Evolutionary conservation across 441 rosid genomes (phyloP).

Genomic region (Adansonia gregorii): DNA sequence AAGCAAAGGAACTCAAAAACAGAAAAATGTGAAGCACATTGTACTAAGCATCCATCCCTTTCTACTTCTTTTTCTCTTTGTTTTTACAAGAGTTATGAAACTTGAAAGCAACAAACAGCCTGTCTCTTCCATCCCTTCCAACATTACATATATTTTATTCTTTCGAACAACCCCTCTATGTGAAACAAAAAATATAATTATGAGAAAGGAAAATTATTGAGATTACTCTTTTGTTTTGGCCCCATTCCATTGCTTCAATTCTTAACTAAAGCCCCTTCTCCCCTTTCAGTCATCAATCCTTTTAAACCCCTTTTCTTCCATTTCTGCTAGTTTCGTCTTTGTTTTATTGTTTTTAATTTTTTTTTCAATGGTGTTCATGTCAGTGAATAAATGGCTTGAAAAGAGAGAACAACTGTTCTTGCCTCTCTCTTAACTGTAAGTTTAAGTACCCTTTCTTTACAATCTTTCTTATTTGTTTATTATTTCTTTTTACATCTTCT

Average conservation of each 20-base stretch:
- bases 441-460: conserved; percentile 36
- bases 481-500: conserved; percentile 24
- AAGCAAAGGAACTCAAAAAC: conserved; percentile 17
- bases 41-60: conserved; percentile 39
- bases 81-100: conserved; percentile 21
- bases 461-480: conserved; percentile 33
- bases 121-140: conserved; percentile 39
- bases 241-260: not conserved
- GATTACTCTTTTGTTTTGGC: not conserved
- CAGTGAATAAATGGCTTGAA: conserved; percentile 50
- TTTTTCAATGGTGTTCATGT: conserved; percentile 46
- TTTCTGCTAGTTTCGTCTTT: conserved; percentile 25
- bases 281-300: conserved; percentile 25
- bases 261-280: conserved; percentile 19
- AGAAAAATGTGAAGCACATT: conserved; percentile 56
- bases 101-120: conserved; percentile 46
- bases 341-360: not conserved
- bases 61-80: not conserved
- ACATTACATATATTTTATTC: not conserved
- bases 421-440: not conserved
- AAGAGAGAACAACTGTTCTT: conserved; percentile 35
- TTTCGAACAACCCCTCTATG: conserved; percentile 20
- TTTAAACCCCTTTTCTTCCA: conserved; percentile 22
- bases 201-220: not conserved
- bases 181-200: conserved; percentile 22